A percentile compares a stretch with the other conserved stretches of the same genome.
These are phyloP conservation scores for Nigrograna mackinnonii DNA, from an alignment of 2,329 filamentous ascomycete genomes.

Conservation along the genomic window DNA sequence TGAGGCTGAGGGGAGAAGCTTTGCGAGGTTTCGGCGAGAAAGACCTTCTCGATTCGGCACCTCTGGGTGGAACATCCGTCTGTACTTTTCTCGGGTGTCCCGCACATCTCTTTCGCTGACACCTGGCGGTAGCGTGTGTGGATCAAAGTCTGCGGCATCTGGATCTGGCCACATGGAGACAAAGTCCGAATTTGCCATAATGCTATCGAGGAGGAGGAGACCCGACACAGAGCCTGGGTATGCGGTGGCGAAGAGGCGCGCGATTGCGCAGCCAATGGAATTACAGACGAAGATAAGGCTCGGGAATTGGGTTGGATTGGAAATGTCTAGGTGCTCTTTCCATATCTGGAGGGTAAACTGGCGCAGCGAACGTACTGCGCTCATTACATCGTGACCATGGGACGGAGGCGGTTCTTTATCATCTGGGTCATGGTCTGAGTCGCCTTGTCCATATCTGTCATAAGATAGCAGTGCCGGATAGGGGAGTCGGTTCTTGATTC, in stretches of 20 bases:
- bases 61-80: constrained; percentile 51
- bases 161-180: constrained; percentile 61
- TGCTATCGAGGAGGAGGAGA: constrained; percentile 59
- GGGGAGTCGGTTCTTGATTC: constrained; percentile 21
- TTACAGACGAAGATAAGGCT: constrained; percentile 53
- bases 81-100: constrained; percentile 40
- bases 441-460: constrained; percentile 63
- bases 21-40: constrained; percentile 49
- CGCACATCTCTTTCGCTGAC: constrained; percentile 40
- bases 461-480: constrained; percentile 56
- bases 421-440: constrained; percentile 50
- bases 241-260: constrained; percentile 54
- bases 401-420: constrained; percentile 34
- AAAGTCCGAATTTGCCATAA: constrained; percentile 61
- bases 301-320: constrained; percentile 35
- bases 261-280: constrained; percentile 58
- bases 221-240: constrained; percentile 52
- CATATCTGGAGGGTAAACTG: constrained; percentile 48
- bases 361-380: constrained; percentile 50
- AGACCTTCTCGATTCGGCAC: constrained; percentile 56
- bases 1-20: constrained; percentile 50
- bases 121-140: constrained; percentile 42
- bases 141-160: constrained; percentile 51
- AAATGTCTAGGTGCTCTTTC: constrained; percentile 33
- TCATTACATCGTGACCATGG: constrained; percentile 53